Evolutionary conservation across 495 filamentous ascomycete genomes (phyloP).

Genomic region (Podospora conica): DNA sequence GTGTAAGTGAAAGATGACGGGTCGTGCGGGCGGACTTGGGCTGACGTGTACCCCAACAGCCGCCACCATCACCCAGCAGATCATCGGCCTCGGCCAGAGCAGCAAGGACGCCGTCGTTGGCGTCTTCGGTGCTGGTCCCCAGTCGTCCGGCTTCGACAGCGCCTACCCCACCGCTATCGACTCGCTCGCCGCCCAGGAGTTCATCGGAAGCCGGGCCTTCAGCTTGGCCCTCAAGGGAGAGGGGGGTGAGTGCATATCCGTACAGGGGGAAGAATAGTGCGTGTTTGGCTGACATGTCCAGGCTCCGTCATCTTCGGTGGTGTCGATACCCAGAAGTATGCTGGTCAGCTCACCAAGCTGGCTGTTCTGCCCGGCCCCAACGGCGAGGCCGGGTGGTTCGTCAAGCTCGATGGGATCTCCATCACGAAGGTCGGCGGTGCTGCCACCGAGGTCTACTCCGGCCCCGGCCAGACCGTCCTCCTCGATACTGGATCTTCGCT

Average conservation of each 20-base stretch:
- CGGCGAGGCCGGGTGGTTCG: not conserved
- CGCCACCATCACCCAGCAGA: conserved; percentile 23
- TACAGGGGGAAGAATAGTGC: not conserved
- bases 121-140: conserved; percentile 62
- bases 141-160: conserved; percentile 35
- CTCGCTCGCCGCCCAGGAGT: conserved; percentile 48
- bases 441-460: not conserved
- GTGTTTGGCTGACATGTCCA: conserved; percentile 21
- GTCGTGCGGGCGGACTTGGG: not conserved
- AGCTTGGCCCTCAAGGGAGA: conserved; percentile 52
- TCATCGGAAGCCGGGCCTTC: conserved; percentile 64
- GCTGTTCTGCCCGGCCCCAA: conserved; percentile 8
- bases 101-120: conserved; percentile 41
- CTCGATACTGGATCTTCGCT: not conserved
- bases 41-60: not conserved
- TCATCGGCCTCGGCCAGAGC: conserved; percentile 31
- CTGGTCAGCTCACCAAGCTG: conserved; percentile 46
- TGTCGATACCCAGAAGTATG: conserved; percentile 66
- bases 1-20: conserved; percentile 23
- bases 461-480: not conserved
- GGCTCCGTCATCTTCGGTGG: conserved; percentile 75
- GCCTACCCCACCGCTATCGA: conserved; percentile 58
- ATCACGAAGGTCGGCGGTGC: not conserved
- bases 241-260: conserved; percentile 9
- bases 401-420: not conserved